Percentiles rank a stretch among this genome's conserved stretches.
These are phyloP conservation scores for Ophiostoma australiae DNA, from an alignment of 2,329 filamentous ascomycete species.

Conservation along the genomic window DNA sequence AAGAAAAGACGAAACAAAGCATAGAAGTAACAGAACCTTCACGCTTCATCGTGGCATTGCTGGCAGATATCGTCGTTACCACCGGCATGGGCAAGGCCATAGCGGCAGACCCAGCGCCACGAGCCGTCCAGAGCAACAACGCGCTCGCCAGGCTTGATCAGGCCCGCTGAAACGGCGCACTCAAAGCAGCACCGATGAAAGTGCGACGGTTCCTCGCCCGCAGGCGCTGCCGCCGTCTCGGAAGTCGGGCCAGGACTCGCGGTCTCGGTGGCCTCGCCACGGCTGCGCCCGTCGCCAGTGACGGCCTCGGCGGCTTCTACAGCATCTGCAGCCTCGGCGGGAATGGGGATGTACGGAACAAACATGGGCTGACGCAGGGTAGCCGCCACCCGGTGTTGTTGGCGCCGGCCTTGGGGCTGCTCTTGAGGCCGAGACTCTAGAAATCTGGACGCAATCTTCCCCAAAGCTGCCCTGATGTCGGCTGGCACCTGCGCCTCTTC, in stretches of 20 bases:
- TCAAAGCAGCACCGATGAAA: slow-evolving; percentile 11
- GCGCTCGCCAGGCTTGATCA: slow-evolving; percentile 9
- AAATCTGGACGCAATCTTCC: not conserved
- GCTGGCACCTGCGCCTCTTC: not conserved
- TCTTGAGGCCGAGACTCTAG: not conserved
- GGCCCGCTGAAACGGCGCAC: not conserved
- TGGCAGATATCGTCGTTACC: not conserved
- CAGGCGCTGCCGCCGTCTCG: not conserved
- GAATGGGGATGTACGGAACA: slow-evolving; percentile 9
- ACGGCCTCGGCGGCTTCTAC: not conserved
- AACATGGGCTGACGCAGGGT: not conserved
- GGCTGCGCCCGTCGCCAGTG: not conserved
- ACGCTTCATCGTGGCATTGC: not conserved
- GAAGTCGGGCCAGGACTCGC: too few species aligned
- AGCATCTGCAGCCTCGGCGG: not conserved
- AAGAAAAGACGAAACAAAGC: not conserved
- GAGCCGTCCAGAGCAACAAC: not conserved
- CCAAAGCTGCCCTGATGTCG: not conserved
- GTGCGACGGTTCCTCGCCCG: not conserved
- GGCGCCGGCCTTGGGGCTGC: not conserved
- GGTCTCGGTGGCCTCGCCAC: not conserved
- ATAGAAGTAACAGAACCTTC: too few species aligned
- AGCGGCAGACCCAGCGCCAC: slow-evolving; percentile 14
- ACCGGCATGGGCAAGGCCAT: not conserved
- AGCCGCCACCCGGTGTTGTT: not conserved